These are phyloP conservation scores for Fusarium sarcochroum DNA, from an alignment of 2,329 filamentous ascomycete species.

Conservation along the genomic window DNA sequence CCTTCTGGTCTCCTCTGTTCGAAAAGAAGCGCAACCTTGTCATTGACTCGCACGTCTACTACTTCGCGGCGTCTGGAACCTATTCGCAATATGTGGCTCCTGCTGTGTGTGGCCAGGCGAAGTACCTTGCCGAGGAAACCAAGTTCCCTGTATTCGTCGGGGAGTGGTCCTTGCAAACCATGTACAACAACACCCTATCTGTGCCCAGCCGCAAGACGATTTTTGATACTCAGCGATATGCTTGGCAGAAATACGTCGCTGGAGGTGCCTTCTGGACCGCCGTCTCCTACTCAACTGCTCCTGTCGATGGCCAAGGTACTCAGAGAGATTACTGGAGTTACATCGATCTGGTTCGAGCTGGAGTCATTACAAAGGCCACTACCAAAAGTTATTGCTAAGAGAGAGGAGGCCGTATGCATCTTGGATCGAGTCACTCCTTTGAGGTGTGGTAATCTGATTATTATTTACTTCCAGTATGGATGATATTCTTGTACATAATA, in stretches of 20 bases:
- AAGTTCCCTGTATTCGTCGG: neutral
- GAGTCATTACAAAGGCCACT: neutral
- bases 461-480: too few species aligned
- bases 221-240: conserved; percentile 6
- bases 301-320: neutral
- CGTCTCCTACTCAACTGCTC: neutral
- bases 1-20: conserved; percentile 2
- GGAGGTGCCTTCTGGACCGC: conserved; percentile 3
- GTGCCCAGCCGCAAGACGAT: neutral
- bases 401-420: too few species aligned
- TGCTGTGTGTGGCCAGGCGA: conserved; percentile 1
- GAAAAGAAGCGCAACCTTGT: conserved; percentile 5
- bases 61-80: neutral
- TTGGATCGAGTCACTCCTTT: too few species aligned
- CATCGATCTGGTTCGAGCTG: neutral
- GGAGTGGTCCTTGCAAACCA: conserved; percentile 1
- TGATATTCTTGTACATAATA: too few species aligned
- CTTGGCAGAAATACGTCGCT: neutral
- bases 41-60: conserved; percentile 1
- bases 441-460: too few species aligned
- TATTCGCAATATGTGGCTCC: neutral
- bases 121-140: neutral
- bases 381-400: conserved; percentile 1
- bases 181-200: neutral
- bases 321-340: conserved; percentile 16